These are phyloP conservation scores for Pseudomassariella vexata DNA, from an alignment of 2,329 filamentous ascomycete genomes.

Conservation along the genomic window DNA sequence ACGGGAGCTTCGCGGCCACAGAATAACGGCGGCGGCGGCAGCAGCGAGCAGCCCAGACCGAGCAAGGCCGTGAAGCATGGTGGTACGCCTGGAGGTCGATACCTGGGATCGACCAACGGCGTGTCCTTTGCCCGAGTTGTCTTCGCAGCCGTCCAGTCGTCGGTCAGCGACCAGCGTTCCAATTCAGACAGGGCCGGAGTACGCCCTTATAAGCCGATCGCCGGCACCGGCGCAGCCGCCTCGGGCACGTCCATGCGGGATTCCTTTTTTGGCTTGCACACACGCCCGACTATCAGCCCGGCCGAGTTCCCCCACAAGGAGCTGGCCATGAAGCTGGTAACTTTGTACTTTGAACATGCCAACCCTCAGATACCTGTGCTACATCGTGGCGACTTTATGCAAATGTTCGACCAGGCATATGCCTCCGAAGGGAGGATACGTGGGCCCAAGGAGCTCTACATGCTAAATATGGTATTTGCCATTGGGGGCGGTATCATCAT, in stretches of 20 bases:
- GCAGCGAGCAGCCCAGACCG: conserved; percentile 54
- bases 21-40: conserved; percentile 21
- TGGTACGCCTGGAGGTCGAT: conserved; percentile 68
- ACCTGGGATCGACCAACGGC: conserved; percentile 78
- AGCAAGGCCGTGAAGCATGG: conserved; percentile 21
- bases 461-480: conserved; percentile 94
- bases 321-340: conserved; percentile 66
- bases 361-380: conserved; percentile 94
- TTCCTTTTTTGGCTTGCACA: conserved; percentile 95
- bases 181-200: conserved; percentile 60
- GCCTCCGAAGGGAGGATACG: conserved; percentile 58
- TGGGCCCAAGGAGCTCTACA: conserved; percentile 78
- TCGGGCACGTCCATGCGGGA: conserved; percentile 81
- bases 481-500: conserved; percentile 93
- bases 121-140: conserved; percentile 94
- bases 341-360: conserved; percentile 90
- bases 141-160: conserved; percentile 82
- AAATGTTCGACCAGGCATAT: conserved; percentile 80
- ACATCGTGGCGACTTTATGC: conserved; percentile 84
- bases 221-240: conserved; percentile 37
- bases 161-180: conserved; percentile 59
- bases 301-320: conserved; percentile 77
- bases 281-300: conserved; percentile 78
- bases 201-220: conserved; percentile 49
- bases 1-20: conserved; percentile 26